Evolutionary conservation across 345 rosid genomes (phyloP).

Genomic region (Zanthoxylum bungeanum): DNA sequence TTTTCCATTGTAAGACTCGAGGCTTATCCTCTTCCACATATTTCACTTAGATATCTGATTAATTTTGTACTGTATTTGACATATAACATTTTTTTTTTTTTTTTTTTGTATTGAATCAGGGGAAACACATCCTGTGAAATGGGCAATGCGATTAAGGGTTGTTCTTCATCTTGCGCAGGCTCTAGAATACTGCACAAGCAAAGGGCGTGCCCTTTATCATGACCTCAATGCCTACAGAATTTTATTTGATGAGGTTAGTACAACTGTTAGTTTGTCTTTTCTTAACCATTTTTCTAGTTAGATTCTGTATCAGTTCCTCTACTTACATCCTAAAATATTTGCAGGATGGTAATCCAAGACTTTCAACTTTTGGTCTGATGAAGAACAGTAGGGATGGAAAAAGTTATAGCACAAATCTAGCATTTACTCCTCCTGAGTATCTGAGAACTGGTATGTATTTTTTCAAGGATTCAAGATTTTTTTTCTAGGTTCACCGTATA

Average conservation of each 20-base stretch:
- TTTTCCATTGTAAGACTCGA: slow-evolving; percentile 74
- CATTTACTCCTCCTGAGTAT: slow-evolving; percentile 97
- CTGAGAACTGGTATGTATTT: slow-evolving; percentile 69
- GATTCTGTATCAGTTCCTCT: slow-evolving; percentile 10
- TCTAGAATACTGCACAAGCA: slow-evolving; percentile 78
- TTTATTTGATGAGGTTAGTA: slow-evolving; percentile 76
- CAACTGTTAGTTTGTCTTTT: background rate
- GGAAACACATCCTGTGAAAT: slow-evolving; percentile 93
- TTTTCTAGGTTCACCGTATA: background rate
- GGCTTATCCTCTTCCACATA: slow-evolving; percentile 8
- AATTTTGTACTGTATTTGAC: background rate
- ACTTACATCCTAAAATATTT: slow-evolving; percentile 10
- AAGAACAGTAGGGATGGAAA: slow-evolving; percentile 94
- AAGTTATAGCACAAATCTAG: slow-evolving; percentile 92
- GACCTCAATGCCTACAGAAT: slow-evolving; percentile 93
- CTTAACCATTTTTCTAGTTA: background rate
- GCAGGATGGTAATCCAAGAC: slow-evolving; percentile 91
- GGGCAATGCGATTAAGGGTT: slow-evolving; percentile 95
- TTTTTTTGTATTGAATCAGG: slow-evolving; percentile 43
- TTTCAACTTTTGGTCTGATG: slow-evolving; percentile 93
- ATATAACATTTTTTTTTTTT: background rate
- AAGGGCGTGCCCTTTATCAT: slow-evolving; percentile 91
- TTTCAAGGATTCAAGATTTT: background rate
- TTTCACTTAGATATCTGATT: background rate
- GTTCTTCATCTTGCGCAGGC: slow-evolving; percentile 93